These are phyloP conservation scores for Mycena albidolilacea DNA, from an alignment of 768 basidiomycete genomes.

Conservation along the genomic window DNA sequence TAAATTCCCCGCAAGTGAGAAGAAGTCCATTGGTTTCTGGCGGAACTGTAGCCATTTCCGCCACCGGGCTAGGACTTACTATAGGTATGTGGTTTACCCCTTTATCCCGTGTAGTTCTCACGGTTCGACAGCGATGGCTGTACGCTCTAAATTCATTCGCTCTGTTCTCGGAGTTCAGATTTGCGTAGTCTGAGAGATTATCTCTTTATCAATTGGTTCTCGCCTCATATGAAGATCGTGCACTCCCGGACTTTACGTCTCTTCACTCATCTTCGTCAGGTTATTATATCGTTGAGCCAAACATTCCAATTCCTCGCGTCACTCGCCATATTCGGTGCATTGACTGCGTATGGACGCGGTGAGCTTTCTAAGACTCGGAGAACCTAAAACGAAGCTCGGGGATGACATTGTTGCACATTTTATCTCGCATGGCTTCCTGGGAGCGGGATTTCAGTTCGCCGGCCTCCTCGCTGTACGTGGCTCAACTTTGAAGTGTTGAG, in stretches of 20 bases:
- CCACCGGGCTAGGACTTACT: not conserved
- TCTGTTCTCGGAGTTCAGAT: not conserved
- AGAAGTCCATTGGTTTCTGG: not conserved
- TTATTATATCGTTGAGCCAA: not conserved
- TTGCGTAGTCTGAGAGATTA: not conserved
- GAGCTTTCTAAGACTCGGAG: not conserved
- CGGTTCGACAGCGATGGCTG: not conserved
- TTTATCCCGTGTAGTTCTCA: not conserved
- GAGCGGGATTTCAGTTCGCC: not conserved
- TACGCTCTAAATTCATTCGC: not conserved
- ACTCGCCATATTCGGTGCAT: not conserved
- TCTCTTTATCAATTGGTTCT: not conserved
- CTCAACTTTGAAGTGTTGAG: not conserved
- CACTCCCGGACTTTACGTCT: not conserved
- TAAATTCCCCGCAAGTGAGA: not conserved
- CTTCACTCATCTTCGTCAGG: not conserved
- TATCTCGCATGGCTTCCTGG: not conserved
- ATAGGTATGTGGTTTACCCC: not conserved
- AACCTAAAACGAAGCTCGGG: not conserved
- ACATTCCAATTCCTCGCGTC: not conserved
- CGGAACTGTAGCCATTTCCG: not conserved
- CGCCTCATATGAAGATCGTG: not conserved
- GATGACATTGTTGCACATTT: not conserved
- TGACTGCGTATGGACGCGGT: not conserved
- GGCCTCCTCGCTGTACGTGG: not conserved